Percentiles rank a stretch among this genome's conserved stretches.
Evolutionary conservation across 1,284 basidiomycete species (phyloP).

Genomic region (Apiotrichum gamsii): DNA sequence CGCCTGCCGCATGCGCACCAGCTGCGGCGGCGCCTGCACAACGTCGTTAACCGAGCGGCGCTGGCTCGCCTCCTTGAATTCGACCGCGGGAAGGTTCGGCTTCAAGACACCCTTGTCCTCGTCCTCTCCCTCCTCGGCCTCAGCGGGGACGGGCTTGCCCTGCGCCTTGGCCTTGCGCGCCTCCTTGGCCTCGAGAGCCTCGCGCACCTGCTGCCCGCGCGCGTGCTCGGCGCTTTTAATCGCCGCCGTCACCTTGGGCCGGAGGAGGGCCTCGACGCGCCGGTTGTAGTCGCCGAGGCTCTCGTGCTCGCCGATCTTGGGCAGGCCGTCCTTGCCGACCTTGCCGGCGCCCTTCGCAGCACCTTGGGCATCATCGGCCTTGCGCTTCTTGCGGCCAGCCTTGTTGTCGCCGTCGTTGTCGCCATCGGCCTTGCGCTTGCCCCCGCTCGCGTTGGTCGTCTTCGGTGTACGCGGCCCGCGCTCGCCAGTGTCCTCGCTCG

Average conservation of each 20-base stretch:
- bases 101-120: neutral
- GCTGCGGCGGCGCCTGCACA: constrained; percentile 24
- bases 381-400: neutral
- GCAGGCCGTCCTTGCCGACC: constrained; percentile 7
- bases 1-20: constrained; percentile 19
- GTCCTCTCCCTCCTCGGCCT: neutral
- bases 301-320: constrained; percentile 25
- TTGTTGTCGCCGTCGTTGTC: neutral
- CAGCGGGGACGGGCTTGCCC: neutral
- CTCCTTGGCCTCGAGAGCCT: constrained; percentile 23
- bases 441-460: neutral
- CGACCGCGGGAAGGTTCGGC: constrained; percentile 4
- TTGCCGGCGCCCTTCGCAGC: neutral
- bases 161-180: constrained; percentile 12
- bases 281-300: constrained; percentile 44
- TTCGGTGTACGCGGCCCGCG: constrained; percentile 8
- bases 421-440: neutral
- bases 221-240: constrained; percentile 38
- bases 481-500: constrained; percentile 38
- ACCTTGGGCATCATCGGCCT: neutral
- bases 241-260: constrained; percentile 37
- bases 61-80: constrained; percentile 12
- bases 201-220: constrained; percentile 22
- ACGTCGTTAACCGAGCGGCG: constrained; percentile 21
- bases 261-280: constrained; percentile 37